Evolutionary conservation across 768 basidiomycete species (phyloP).

Genomic region (Glaciozyma antarctica): DNA sequence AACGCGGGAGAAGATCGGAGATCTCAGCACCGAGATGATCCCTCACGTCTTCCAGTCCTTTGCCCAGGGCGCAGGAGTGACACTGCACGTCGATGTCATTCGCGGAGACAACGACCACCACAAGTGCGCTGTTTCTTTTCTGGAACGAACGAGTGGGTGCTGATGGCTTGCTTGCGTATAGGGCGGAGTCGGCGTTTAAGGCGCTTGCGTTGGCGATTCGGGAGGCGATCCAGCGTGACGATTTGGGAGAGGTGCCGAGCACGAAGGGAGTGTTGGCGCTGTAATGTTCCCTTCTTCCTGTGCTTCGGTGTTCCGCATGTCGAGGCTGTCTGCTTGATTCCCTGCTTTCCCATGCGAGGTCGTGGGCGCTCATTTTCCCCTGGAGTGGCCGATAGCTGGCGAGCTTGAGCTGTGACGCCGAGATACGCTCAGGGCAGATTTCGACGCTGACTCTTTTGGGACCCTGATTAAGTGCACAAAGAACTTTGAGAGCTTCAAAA

Average conservation of each 20-base stretch:
- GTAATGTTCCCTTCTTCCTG: conserved; percentile 13
- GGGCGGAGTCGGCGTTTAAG: conserved; percentile 96
- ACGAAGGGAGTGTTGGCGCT: conserved; percentile 81
- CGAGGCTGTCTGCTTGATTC: too few relatives aligned
- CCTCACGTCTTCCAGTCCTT: conserved; percentile 97
- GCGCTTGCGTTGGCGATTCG: conserved; percentile 89
- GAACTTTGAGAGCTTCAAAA: too few relatives aligned
- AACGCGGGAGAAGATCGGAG: conserved; percentile 83
- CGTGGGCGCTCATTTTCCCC: too few relatives aligned
- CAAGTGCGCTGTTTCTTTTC: conserved; percentile 49
- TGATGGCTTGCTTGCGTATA: conserved; percentile 37
- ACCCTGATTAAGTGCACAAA: too few relatives aligned
- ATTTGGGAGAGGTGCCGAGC: conserved; percentile 81
- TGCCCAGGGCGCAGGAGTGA: conserved; percentile 88
- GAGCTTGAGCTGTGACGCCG: too few relatives aligned
- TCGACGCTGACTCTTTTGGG: too few relatives aligned
- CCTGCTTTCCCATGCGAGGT: too few relatives aligned
- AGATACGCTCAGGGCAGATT: too few relatives aligned
- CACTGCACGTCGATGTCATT: conserved; percentile 86
- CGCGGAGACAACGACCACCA: conserved; percentile 97
- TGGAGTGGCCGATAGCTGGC: too few relatives aligned
- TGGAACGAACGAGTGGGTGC: neutral
- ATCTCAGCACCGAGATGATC: conserved; percentile 94
- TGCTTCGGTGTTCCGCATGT: too few relatives aligned
- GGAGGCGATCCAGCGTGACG: conserved; percentile 84